Evolutionary conservation across 768 basidiomycete genomes (phyloP).

Genomic region (Lactarius vividus): DNA sequence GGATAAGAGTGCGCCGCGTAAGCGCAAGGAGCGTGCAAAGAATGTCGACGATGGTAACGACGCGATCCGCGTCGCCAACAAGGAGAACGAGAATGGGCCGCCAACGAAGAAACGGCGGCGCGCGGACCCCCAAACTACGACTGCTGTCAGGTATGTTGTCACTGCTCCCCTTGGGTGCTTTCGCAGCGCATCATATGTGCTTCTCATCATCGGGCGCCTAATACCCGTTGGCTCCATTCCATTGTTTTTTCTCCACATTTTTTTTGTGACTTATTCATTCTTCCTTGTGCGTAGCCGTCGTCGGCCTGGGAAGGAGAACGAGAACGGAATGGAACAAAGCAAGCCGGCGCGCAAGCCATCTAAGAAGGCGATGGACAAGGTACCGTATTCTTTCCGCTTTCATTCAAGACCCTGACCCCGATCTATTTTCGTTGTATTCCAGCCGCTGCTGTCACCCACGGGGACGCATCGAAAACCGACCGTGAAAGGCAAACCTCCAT

Average conservation of each 20-base stretch:
- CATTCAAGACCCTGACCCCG: neutral
- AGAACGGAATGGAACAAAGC: neutral
- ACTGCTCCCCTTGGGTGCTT: neutral
- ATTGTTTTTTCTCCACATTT: too few relatives aligned
- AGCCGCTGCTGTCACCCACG: conserved; percentile 8
- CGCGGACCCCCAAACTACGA: neutral
- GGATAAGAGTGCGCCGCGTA: neutral
- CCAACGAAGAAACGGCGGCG: conserved; percentile 12
- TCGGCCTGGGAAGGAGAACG: conserved; percentile 10
- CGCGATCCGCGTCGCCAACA: neutral
- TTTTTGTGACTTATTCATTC: neutral
- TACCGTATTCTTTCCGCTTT: neutral
- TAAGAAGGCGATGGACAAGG: neutral
- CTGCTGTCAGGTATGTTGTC: neutral
- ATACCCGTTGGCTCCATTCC: neutral
- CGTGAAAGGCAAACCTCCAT: conserved; percentile 3
- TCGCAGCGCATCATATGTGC: neutral
- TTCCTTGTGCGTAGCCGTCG: conserved; percentile 3
- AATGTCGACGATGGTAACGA: neutral
- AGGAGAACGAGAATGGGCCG: conserved; percentile 1
- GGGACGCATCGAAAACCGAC: neutral
- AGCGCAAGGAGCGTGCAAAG: conserved; percentile 10
- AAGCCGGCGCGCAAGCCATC: conserved; percentile 3
- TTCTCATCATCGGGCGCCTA: neutral
- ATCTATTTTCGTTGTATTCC: neutral